phyloP scores from a whole-genome alignment of 345 rosid species.

The Turritis glabra region DNA sequence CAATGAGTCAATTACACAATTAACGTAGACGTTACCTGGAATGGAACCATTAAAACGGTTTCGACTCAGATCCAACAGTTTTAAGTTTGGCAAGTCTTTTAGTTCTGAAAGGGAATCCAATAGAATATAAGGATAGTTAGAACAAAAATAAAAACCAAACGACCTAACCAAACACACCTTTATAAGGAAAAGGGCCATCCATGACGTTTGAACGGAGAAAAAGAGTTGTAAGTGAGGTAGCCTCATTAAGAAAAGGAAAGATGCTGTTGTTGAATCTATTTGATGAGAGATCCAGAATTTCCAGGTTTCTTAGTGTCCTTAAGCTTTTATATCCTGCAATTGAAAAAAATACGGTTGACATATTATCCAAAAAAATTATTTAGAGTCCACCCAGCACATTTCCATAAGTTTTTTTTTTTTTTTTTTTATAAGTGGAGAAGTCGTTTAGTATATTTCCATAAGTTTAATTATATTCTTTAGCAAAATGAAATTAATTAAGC shows the following conservation, averaged over 20 bases:
- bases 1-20: no score
- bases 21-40: neutral
- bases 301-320: conserved; percentile 5
- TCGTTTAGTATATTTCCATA: no score
- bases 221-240: conserved; percentile 10
- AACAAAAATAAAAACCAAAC: neutral
- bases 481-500: no score
- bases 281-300: conserved; percentile 5
- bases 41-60: neutral
- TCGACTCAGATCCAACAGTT: neutral
- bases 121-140: neutral
- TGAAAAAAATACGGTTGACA: neutral
- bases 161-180: neutral
- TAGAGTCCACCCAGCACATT: no score
- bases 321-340: conserved; percentile 16
- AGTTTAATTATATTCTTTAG: no score
- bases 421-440: no score
- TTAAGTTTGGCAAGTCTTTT: conserved; percentile 6
- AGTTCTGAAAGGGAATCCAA: neutral
- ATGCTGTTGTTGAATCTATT: conserved; percentile 3
- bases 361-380: no score
- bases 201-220: accelerated
- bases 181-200: neutral
- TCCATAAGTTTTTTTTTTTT: no score
- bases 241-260: conserved; percentile 2